phyloP scores from a whole-genome alignment of 805 yeast genomes.

The Wickerhamia fluorescens region DNA sequence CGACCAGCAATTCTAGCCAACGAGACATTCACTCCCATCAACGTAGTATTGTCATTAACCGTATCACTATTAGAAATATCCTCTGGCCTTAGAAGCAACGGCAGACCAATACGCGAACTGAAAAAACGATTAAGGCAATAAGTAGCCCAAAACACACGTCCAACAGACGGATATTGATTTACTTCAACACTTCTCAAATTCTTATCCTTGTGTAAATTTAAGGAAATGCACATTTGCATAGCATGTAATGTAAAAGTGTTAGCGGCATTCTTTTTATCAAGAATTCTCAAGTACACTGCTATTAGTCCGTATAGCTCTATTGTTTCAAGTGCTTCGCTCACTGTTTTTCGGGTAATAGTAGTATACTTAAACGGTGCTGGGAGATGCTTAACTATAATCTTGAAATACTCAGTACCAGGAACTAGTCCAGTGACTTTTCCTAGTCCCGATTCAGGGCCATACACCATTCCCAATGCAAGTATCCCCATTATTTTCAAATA shows the following conservation, averaged over 20 bases:
- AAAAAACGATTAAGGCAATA: constrained; percentile 20
- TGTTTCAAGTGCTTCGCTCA: constrained; percentile 12
- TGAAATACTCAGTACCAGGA: constrained; percentile 18
- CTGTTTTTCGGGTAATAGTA: constrained; percentile 6
- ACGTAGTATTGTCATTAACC: constrained; percentile 5
- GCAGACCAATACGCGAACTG: constrained; percentile 19
- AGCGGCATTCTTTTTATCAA: constrained; percentile 22
- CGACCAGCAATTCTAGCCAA: constrained; percentile 18
- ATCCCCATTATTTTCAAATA: constrained; percentile 12
- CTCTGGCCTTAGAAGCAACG: constrained; percentile 12
- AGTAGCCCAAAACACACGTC: constrained; percentile 18
- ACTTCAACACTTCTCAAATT: constrained; percentile 5
- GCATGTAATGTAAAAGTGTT: constrained; percentile 17
- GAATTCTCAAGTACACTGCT: constrained; percentile 15
- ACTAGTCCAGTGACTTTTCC: constrained; percentile 4
- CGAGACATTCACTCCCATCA: constrained; percentile 14
- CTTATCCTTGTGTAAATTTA: constrained; percentile 17
- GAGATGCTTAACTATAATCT: constrained; percentile 11
- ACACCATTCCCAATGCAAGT: constrained; percentile 17
- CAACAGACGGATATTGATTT: constrained; percentile 3
- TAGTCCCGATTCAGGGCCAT: constrained; percentile 7
- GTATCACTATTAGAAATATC: constrained; percentile 11
- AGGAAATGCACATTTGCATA: constrained; percentile 19
- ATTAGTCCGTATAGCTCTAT: constrained; percentile 19
- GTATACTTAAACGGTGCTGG: constrained; percentile 14